Conservation (phyloP, 1,284 basidiomycete genomes). For the Ceratorhiza oryzae-sativae region DNA sequence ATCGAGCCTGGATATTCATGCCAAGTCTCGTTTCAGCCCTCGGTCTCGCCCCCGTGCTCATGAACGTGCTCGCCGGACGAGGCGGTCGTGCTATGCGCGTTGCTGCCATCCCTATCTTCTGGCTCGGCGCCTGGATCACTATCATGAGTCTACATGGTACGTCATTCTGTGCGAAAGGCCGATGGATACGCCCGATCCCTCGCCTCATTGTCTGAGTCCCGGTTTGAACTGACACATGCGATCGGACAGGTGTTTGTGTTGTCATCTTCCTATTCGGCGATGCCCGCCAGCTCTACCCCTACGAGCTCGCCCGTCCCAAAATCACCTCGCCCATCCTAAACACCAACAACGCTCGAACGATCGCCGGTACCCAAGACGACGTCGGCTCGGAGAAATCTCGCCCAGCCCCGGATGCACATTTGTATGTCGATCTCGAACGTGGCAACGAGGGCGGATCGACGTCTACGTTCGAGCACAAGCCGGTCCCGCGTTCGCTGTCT, state of each 20-base stretch:
- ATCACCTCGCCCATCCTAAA: slow-evolving; percentile 38
- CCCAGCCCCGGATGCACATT: background rate
- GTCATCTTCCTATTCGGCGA: slow-evolving; percentile 84
- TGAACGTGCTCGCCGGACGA: slow-evolving; percentile 57
- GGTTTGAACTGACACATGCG: background rate
- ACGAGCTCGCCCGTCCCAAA: slow-evolving; percentile 71
- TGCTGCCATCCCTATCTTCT: slow-evolving; percentile 41
- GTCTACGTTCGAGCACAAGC: slow-evolving; percentile 16
- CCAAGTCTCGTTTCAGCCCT: slow-evolving; percentile 42
- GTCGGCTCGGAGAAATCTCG: slow-evolving; percentile 11
- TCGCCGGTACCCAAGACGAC: slow-evolving; percentile 7
- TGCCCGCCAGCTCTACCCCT: slow-evolving; percentile 74
- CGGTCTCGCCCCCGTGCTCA: slow-evolving; percentile 59
- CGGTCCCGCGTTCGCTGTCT: background rate
- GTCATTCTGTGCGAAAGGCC: background rate
- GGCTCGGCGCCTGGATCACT: slow-evolving; percentile 40
- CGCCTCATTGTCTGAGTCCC: background rate
- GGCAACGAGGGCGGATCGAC: slow-evolving; percentile 10
- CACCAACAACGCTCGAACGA: background rate
- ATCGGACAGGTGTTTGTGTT: slow-evolving; percentile 53
- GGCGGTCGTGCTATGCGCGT: slow-evolving; percentile 26
- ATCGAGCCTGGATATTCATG: background rate
- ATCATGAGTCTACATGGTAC: slow-evolving; percentile 34
- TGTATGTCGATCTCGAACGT: slow-evolving; percentile 23
- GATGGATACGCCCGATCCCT: background rate